These are phyloP conservation scores for Kandelia obovata DNA, from an alignment of 345 rosid species.

Conservation along the genomic window DNA sequence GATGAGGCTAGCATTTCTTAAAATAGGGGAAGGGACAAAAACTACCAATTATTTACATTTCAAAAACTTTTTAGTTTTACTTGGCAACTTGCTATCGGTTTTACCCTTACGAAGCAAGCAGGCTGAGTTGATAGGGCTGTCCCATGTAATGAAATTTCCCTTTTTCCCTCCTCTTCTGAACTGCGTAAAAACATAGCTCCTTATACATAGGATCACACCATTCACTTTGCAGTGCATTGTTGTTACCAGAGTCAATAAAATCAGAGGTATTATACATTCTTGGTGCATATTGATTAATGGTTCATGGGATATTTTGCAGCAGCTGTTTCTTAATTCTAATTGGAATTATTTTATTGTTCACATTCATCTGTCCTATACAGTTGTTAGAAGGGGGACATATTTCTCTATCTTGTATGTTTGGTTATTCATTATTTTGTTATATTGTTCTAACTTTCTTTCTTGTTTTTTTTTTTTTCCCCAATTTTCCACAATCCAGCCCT, in stretches of 20 bases:
- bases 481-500: constrained; percentile 52
- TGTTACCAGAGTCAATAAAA: not conserved
- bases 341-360: not conserved
- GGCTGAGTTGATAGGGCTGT: too few species aligned
- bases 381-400: not conserved
- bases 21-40: too few species aligned
- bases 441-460: not conserved
- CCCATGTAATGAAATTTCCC: too few species aligned
- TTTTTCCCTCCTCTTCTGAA: too few species aligned
- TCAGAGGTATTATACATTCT: not conserved
- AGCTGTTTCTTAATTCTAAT: constrained; percentile 1
- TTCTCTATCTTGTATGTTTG: not conserved
- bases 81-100: too few species aligned
- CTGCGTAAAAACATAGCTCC: too few species aligned
- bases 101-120: too few species aligned
- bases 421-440: not conserved
- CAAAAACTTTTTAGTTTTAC: too few species aligned
- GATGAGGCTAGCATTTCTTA: too few species aligned
- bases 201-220: too few species aligned
- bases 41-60: too few species aligned
- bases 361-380: not conserved
- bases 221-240: too few species aligned
- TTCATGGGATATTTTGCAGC: not conserved
- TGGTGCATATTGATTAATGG: not conserved
- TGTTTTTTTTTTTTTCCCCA: constrained; percentile 17